Evolutionary conservation across 176 grass and related monocot genomes (phyloP).

Genomic region (Otatea glauca): DNA sequence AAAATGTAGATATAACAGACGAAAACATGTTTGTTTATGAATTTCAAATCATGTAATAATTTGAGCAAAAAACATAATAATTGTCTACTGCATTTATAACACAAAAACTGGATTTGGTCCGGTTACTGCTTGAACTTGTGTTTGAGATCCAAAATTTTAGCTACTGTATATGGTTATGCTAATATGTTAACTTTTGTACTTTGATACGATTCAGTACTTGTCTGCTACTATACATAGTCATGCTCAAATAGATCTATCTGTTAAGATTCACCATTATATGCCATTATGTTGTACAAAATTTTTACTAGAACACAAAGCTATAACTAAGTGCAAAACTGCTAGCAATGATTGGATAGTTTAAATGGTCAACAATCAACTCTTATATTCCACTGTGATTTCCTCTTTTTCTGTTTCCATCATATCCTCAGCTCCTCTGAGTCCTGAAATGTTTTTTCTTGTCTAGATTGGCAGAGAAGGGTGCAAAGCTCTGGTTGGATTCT

Average conservation of each 20-base stretch:
- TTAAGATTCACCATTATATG: not conserved
- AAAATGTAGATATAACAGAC: not conserved
- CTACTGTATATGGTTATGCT: not conserved
- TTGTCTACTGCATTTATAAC: not conserved
- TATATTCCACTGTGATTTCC: constrained; percentile 8
- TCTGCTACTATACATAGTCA: not conserved
- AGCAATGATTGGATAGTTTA: not conserved
- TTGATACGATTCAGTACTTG: constrained; percentile 18
- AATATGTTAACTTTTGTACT: not conserved
- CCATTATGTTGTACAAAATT: not conserved
- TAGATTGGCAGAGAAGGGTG: constrained; percentile 78
- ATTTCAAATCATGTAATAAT: not conserved
- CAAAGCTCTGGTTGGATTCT: constrained; percentile 86
- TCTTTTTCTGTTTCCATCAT: constrained; percentile 29
- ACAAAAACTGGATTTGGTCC: not conserved
- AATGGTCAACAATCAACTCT: not conserved
- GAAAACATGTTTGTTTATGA: not conserved
- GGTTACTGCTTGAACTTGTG: constrained; percentile 20
- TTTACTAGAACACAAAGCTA: not conserved
- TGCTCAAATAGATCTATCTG: not conserved
- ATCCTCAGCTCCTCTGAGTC: constrained; percentile 23
- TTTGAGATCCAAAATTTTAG: constrained; percentile 1
- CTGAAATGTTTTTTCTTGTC: constrained; percentile 33
- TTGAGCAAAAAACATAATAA: not conserved
- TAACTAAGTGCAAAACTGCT: not conserved